These are phyloP conservation scores for Dioscorea alata DNA, from an alignment of 106 monocot genomes.

Conservation along the genomic window DNA sequence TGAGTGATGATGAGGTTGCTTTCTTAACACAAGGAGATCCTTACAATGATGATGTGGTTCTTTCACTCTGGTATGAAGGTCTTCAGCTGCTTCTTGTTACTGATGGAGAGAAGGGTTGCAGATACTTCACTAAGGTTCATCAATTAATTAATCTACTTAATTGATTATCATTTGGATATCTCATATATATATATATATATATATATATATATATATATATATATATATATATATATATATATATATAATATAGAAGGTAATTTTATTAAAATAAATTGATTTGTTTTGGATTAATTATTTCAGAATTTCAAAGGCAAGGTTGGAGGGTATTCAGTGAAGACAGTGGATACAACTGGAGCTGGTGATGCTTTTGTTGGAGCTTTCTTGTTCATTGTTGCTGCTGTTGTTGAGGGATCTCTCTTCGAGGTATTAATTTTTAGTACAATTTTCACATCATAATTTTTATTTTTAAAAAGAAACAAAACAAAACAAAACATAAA, in stretches of 20 bases:
- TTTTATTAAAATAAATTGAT: no score
- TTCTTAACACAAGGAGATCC: constrained; percentile 41
- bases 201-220: no score
- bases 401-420: constrained; percentile 2
- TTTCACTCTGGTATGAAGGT: constrained; percentile 27
- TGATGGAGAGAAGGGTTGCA: constrained; percentile 49
- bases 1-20: constrained; percentile 43
- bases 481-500: no score
- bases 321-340: constrained; percentile 24
- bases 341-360: constrained; percentile 40
- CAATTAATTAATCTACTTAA: no score
- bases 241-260: no score
- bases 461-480: no score
- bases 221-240: neutral
- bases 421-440: constrained; percentile 10
- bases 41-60: constrained; percentile 21
- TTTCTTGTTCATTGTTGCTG: constrained; percentile 21
- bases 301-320: constrained; percentile 48
- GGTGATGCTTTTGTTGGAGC: constrained; percentile 51
- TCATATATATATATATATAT: no score
- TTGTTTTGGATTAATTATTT: no score
- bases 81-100: constrained; percentile 40
- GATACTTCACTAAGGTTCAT: constrained; percentile 44
- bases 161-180: neutral
- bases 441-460: no score